Evolutionary conservation across 768 basidiomycete species (phyloP).

Genomic region (Serendipita indica): DNA sequence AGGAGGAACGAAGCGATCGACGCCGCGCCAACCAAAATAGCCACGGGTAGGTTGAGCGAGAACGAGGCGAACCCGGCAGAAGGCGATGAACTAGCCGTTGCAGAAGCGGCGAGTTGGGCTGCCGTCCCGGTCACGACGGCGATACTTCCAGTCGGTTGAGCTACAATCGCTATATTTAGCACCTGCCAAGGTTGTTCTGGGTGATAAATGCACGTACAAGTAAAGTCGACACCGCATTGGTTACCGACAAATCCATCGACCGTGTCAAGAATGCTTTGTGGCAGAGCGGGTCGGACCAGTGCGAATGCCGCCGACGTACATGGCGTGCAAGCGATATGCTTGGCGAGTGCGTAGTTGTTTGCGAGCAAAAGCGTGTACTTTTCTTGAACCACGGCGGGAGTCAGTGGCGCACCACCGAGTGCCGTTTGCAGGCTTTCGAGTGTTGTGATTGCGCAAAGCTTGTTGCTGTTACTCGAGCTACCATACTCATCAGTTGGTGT

Average conservation of each 20-base stretch:
- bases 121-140: slow-evolving; percentile 1
- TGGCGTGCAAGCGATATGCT: not conserved
- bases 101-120: not conserved
- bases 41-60: not conserved
- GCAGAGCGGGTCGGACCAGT: not conserved
- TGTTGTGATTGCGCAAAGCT: slow-evolving; percentile 6
- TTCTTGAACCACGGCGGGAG: not conserved
- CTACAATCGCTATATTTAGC: not conserved
- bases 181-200: not conserved
- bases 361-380: not conserved
- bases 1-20: not conserved
- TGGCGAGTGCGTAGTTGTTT: not conserved
- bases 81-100: not conserved
- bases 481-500: not conserved
- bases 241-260: not conserved
- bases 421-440: not conserved
- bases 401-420: not conserved
- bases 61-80: not conserved
- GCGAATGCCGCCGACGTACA: not conserved
- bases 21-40: not conserved
- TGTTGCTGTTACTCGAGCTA: slow-evolving; percentile 5
- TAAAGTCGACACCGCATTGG: slow-evolving; percentile 4
- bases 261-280: not conserved
- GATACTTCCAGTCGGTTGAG: not conserved
- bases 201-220: not conserved